A percentile compares a stretch with the other conserved stretches of the same genome.
phyloP scores from a whole-genome alignment of 1,284 basidiomycete species.

The Ceratobasidium sp. region DNA sequence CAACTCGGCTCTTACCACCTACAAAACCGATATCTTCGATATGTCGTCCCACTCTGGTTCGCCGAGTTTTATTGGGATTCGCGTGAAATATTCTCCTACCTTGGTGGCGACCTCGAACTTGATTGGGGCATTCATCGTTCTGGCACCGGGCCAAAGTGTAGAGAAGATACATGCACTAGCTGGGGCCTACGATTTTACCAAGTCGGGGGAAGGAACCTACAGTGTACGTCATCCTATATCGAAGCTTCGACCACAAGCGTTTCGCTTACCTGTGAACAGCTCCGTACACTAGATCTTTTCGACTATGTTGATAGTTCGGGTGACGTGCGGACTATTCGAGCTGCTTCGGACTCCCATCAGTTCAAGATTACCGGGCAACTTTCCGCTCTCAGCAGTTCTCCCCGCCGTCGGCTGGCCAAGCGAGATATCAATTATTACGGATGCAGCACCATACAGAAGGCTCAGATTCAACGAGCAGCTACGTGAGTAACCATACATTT shows the following conservation, averaged over 20 bases:
- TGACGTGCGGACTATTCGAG: background rate
- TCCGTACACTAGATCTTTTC: slow-evolving; percentile 7
- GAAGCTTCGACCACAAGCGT: background rate
- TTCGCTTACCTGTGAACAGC: background rate
- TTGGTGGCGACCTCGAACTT: background rate
- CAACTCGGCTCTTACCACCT: slow-evolving; percentile 47
- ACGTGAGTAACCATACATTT: background rate
- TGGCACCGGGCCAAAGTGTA: slow-evolving; percentile 39
- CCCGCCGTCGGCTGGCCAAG: background rate
- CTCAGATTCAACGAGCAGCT: slow-evolving; percentile 3
- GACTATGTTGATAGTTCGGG: slow-evolving; percentile 3
- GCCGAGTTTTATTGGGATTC: background rate
- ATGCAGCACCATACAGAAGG: slow-evolving; percentile 3
- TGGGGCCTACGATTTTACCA: slow-evolving; percentile 42
- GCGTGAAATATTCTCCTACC: background rate
- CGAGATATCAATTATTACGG: background rate
- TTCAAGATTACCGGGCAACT: slow-evolving; percentile 26
- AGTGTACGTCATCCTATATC: background rate
- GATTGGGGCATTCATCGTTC: background rate
- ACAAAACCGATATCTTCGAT: slow-evolving; percentile 59
- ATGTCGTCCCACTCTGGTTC: slow-evolving; percentile 48
- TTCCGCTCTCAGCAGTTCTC: background rate
- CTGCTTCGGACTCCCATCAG: slow-evolving; percentile 8
- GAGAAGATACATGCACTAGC: slow-evolving; percentile 34
- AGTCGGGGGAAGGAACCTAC: slow-evolving; percentile 10